Percentiles rank a stretch among this genome's conserved stretches.
phyloP scores from a whole-genome alignment of 2,329 filamentous ascomycete species.

The Epichloe elymi region DNA sequence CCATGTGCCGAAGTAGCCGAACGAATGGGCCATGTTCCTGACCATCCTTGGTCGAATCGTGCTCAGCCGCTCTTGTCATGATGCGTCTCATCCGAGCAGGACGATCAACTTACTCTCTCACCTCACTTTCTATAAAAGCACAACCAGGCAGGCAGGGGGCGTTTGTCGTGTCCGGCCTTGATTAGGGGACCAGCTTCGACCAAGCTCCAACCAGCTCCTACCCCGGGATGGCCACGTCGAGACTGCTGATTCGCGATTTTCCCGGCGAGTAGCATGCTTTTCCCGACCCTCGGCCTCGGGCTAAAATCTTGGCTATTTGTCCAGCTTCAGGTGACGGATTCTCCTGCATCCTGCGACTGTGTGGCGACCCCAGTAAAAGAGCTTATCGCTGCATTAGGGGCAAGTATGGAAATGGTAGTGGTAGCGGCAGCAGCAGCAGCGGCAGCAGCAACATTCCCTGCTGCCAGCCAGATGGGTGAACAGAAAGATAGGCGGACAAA shows the following conservation, averaged over 20 bases:
- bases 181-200: neutral
- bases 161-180: neutral
- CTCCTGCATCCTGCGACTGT: neutral
- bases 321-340: conserved; percentile 1
- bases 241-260: neutral
- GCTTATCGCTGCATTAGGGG: neutral
- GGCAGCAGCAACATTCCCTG: neutral
- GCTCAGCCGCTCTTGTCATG: neutral
- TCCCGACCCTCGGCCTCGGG: neutral
- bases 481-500: neutral
- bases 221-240: neutral
- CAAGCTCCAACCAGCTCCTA: neutral
- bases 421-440: neutral
- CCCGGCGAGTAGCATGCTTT: neutral
- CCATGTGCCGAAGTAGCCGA: neutral
- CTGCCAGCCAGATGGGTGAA: neutral
- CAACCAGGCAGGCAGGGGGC: neutral
- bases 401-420: neutral
- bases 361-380: neutral
- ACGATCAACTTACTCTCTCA: neutral
- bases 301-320: neutral
- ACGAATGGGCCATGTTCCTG: neutral
- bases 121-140: neutral
- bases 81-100: neutral
- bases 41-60: neutral